Evolutionary conservation across 208 protist genomes (phyloP).

Genomic region (Acanthamoeba polyphaga): DNA sequence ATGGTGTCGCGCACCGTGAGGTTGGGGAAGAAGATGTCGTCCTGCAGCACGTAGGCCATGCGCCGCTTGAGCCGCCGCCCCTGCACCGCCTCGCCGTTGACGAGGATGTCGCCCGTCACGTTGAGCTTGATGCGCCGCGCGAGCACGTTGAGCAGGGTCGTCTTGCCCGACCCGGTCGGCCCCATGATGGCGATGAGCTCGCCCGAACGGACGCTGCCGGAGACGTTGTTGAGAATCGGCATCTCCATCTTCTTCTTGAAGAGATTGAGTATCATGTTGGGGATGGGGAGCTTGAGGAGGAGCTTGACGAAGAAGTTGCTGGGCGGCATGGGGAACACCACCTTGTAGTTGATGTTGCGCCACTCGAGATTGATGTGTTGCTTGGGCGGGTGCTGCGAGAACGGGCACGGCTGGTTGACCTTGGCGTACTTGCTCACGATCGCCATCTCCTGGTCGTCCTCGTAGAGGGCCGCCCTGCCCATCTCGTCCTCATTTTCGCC

Average conservation of each 20-base stretch:
- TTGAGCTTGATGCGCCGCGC: slow-evolving; percentile 54
- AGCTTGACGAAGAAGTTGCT: slow-evolving; percentile 27
- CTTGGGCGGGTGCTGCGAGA: slow-evolving; percentile 51
- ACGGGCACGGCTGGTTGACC: slow-evolving; percentile 72
- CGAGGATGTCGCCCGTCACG: slow-evolving; percentile 76
- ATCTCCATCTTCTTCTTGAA: slow-evolving; percentile 71
- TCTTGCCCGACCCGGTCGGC: slow-evolving; percentile 75
- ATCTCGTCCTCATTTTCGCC: background rate
- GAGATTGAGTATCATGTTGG: background rate
- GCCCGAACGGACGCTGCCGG: slow-evolving; percentile 61
- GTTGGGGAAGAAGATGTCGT: slow-evolving; percentile 80
- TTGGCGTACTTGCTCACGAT: slow-evolving; percentile 68
- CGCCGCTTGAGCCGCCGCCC: slow-evolving; percentile 58
- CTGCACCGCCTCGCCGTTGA: slow-evolving; percentile 47
- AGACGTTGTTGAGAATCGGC: slow-evolving; percentile 75
- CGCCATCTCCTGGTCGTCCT: background rate
- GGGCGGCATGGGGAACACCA: slow-evolving; percentile 62
- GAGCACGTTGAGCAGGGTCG: slow-evolving; percentile 80
- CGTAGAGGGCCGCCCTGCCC: slow-evolving; percentile 9
- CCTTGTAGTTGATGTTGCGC: slow-evolving; percentile 73
- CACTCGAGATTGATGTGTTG: slow-evolving; percentile 63
- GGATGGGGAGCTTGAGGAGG: slow-evolving; percentile 73
- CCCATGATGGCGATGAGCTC: slow-evolving; percentile 81
- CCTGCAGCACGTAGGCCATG: slow-evolving; percentile 80
- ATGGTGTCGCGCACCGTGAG: slow-evolving; percentile 81